Evolutionary conservation across 805 yeast genomes (phyloP), one percentile per base, ranked within the genome.

Genomic region (Candida parachauliodes): DNA sequence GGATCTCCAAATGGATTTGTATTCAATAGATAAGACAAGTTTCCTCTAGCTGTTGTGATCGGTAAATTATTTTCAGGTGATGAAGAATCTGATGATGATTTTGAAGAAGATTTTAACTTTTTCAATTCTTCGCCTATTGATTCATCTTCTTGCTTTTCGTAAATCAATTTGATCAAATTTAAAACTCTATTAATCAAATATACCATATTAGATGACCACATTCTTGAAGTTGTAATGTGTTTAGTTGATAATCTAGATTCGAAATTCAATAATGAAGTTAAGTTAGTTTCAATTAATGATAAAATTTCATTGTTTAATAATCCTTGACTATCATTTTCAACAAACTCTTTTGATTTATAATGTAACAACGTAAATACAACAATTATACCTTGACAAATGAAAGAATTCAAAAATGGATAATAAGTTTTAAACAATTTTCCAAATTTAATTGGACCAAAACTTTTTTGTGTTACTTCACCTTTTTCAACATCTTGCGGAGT

Each of bases 301-400:
- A 62, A 48, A 28, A 60, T 60, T 10, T 46, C 29, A 12, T 27
- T 32, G 18, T 41, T 41, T 9, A 37, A 34, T 11, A 29, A 25
- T 4, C 2, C 14, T 15, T 17, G 15, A 12, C 28, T 27, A 32
- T 30, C 29, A 30, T 43, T 31, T 41, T 46, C 27, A 41, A 44
- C 33, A 43, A 44, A 24, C 17, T 32, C 39, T 12, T 56, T 56
- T 37, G 56, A 65, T 17, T 68, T 68, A 37, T 68, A 54, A 47
- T 72, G 75, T 46, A 75, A 52, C 43, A 74, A 51, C 1, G 77
- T 72, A 54, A 67, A 74, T 16, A 69, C 60, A 16, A 74, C 77
- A 37, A 75, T 70, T 35, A 74, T 57, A 2, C 78, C 76, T 47
- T 74, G 79, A 49, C 73, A 72, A 8, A 72, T 54, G 36, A 72